These are phyloP conservation scores for Saccharomycopsis hybrid DNA, from an alignment of 1,139 yeast genomes.

Conservation along the genomic window DNA sequence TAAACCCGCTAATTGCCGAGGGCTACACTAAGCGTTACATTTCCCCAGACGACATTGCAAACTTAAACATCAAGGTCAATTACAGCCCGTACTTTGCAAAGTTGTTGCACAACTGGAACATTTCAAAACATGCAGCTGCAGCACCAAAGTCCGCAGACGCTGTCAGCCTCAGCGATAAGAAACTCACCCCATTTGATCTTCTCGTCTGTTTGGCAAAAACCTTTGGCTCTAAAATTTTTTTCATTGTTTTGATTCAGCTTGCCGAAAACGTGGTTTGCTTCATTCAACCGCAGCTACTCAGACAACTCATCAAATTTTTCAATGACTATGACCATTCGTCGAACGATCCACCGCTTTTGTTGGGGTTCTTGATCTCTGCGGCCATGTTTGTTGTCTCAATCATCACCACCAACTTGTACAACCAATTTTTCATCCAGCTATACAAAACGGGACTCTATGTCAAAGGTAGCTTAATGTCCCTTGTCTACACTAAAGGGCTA, in stretches of 20 bases:
- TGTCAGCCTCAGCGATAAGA: too few relatives aligned
- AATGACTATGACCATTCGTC: conserved; percentile 25
- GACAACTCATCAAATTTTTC: conserved; percentile 44
- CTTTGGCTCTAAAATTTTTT: conserved; percentile 41
- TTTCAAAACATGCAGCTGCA: too few relatives aligned
- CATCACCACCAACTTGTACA: conserved; percentile 40
- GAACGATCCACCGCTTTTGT: conserved; percentile 33
- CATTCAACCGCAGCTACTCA: conserved; percentile 53
- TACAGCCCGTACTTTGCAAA: conserved; percentile 33
- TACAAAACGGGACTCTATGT: conserved; percentile 48
- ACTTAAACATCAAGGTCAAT: conserved; percentile 43
- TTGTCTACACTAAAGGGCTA: conserved; percentile 46
- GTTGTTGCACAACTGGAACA: conserved; percentile 35
- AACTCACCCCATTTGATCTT: too few relatives aligned
- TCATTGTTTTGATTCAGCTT: conserved; percentile 38
- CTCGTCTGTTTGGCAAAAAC: too few relatives aligned
- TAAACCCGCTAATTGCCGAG: conserved; percentile 5
- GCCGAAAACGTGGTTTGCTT: conserved; percentile 40
- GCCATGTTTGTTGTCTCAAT: conserved; percentile 45
- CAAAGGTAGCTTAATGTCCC: conserved; percentile 44
- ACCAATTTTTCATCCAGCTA: conserved; percentile 46
- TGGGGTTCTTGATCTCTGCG: conserved; percentile 45
- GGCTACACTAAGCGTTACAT: conserved; percentile 5
- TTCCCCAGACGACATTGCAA: conserved; percentile 36
- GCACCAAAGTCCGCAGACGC: too few relatives aligned